Percentiles rank a stretch among this genome's conserved stretches.
phyloP scores from a whole-genome alignment of 2,329 filamentous ascomycete genomes.

The Neonectria neomacrospora region DNA sequence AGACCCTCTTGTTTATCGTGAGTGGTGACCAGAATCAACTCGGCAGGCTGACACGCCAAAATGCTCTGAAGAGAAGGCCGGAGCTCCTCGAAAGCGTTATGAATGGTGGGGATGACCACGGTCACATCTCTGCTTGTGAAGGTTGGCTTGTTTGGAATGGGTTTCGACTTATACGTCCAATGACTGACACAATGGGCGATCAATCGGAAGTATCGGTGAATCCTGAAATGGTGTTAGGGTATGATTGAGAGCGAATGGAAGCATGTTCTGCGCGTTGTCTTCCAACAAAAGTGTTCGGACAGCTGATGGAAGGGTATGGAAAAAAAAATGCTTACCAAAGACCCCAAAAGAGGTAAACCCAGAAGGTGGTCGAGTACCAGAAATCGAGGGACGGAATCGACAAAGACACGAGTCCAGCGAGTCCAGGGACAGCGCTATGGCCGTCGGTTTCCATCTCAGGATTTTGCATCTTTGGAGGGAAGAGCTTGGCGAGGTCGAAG shows the following conservation, averaged over 20 bases:
- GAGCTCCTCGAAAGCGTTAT: constrained; percentile 85
- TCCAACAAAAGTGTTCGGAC: constrained; percentile 1
- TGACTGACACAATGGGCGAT: constrained; percentile 87
- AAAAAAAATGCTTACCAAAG: constrained; percentile 57
- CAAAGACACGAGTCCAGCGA: constrained; percentile 34
- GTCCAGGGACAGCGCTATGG: constrained; percentile 26
- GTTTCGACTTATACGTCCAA: constrained; percentile 87
- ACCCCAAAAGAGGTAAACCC: constrained; percentile 56
- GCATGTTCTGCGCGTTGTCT: background rate
- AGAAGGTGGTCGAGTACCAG: constrained; percentile 58
- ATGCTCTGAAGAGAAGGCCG: constrained; percentile 83
- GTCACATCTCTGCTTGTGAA: constrained; percentile 88
- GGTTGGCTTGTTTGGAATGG: constrained; percentile 82
- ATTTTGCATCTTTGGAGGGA: constrained; percentile 37
- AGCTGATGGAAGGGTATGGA: constrained; percentile 2
- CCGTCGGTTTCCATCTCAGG: constrained; percentile 30
- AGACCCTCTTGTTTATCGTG: constrained; percentile 79
- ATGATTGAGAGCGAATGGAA: constrained; percentile 6
- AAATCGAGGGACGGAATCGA: constrained; percentile 48
- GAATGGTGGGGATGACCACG: constrained; percentile 92
- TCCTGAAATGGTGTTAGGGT: constrained; percentile 60
- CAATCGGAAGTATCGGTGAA: constrained; percentile 88
- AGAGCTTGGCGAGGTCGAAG: constrained; percentile 31
- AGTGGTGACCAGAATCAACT: constrained; percentile 89
- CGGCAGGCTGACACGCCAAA: constrained; percentile 73